Evolutionary conservation across 2,329 filamentous ascomycete species (phyloP), one percentile per base, ranked within the genome.

Genomic region (Emericellopsis atlantica): DNA sequence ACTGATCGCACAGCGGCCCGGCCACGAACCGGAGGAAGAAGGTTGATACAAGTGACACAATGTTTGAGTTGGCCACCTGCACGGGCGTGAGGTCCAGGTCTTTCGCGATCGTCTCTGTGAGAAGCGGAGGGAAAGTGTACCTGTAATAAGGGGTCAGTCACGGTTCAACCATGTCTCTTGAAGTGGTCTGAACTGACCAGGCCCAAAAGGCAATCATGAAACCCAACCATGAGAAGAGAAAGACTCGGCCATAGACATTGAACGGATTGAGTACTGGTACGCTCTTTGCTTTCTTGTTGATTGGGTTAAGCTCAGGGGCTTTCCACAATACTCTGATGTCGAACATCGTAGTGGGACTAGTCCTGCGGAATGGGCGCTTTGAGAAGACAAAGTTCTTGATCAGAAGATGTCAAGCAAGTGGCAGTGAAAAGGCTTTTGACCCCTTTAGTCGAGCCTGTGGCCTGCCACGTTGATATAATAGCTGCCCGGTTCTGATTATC

Each of bases 151-250:
- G 8, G 15, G 44, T 53, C 32, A 54, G 42, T 11, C 22, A 24
- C 4, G n/a, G 21, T 37, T 22, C 36, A 22, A 21, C 18, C 4
- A 5, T 16, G 9, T 10, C 6, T 11, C 5, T n/a, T n/a, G n/a
- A 18, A 7, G 16, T 18, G 6, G 21, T 12, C 22, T 29, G 2
- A 23, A 49, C 56, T 45, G 43, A 61, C 84, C 84, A 95, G 10
- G 85, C 88, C 72, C 86, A 85, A 62, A 94, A 95, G 7, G 84
- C 82, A 40, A 90, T 74, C 72, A 92, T 79, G 60, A 92, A 92
- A 2, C 84, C 84, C 37, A 88, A 72, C 79, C 84, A 92, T 2
- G 83, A 84, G 64, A 94, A 94, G 67, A 89, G 87, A 61, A 93
- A 94, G 0, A 92, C 87, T 6, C 87, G 74, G 32, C 87, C 88